Conservation (phyloP, 2,329 filamentous ascomycete species). For the Aspergillus calidoustus region DNA sequence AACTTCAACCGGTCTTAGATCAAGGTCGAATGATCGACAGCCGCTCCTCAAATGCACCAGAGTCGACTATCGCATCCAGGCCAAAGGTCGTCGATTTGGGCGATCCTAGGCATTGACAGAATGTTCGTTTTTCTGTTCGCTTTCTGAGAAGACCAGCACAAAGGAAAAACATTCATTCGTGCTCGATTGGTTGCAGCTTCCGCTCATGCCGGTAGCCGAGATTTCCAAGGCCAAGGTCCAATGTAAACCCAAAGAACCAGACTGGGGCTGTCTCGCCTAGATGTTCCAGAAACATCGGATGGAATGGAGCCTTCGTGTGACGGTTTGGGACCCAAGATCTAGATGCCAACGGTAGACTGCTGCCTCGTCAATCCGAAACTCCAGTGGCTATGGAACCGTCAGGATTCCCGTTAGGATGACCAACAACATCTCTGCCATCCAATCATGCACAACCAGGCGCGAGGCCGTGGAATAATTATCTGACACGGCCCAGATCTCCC, state of each 20-base stretch:
- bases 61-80: background rate
- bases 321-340: constrained; percentile 27
- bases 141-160: background rate
- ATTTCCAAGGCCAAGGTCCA: constrained; percentile 9
- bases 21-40: constrained; percentile 11
- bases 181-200: background rate
- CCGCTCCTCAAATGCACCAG: background rate
- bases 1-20: background rate
- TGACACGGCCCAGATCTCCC: constrained; percentile 21
- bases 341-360: constrained; percentile 22
- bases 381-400: constrained; percentile 16
- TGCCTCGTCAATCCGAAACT: constrained; percentile 28
- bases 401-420: background rate
- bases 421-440: background rate
- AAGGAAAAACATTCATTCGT: background rate
- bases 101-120: background rate
- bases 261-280: constrained; percentile 14
- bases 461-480: constrained; percentile 11
- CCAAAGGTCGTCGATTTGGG: background rate
- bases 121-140: background rate
- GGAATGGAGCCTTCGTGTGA: constrained; percentile 22
- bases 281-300: constrained; percentile 30
- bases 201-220: constrained; percentile 8
- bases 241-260: constrained; percentile 12
- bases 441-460: background rate